A percentile compares a stretch with the other conserved stretches of the same genome.
Evolutionary conservation across 2,329 filamentous ascomycete species (phyloP).

Genomic region (Diaporthe vexans): DNA sequence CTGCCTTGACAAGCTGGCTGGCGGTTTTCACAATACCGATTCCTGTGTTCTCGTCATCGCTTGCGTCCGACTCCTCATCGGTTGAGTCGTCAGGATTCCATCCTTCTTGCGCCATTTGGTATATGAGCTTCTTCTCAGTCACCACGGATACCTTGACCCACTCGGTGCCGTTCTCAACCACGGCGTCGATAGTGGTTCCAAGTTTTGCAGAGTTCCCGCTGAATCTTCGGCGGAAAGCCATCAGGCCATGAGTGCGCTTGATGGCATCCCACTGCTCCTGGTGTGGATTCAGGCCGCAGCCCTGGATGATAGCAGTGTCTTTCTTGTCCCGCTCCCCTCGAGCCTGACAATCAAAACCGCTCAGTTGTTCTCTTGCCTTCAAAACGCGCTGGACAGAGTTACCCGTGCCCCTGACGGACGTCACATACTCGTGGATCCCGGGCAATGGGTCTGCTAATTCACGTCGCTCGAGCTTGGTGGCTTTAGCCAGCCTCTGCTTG

Average conservation of each 20-base stretch:
- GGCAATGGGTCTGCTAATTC: conserved; percentile 40
- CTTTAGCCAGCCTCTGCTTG: conserved; percentile 32
- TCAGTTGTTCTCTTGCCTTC: conserved; percentile 6
- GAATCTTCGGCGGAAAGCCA: conserved; percentile 41
- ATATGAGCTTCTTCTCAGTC: conserved; percentile 40
- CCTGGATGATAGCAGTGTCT: conserved; percentile 33
- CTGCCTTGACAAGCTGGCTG: conserved; percentile 40
- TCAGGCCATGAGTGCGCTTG: conserved; percentile 40
- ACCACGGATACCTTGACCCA: conserved; percentile 41
- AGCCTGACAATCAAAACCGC: not conserved
- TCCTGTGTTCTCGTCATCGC: conserved; percentile 36
- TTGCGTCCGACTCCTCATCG: conserved; percentile 38
- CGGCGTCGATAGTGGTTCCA: conserved; percentile 40
- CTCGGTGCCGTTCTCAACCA: conserved; percentile 41
- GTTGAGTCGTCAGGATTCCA: conserved; percentile 43
- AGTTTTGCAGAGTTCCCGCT: conserved; percentile 28
- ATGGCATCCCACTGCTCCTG: conserved; percentile 41
- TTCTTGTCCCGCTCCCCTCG: conserved; percentile 41
- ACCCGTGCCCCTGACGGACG: conserved; percentile 36
- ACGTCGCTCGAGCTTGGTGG: conserved; percentile 39
- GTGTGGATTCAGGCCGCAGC: conserved; percentile 37
- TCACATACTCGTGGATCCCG: conserved; percentile 41
- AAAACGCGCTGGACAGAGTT: conserved; percentile 40
- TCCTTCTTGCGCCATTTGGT: conserved; percentile 42
- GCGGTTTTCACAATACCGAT: conserved; percentile 36